phyloP scores from a whole-genome alignment of 805 yeast species.

The Priceomyces haplophilus region DNA sequence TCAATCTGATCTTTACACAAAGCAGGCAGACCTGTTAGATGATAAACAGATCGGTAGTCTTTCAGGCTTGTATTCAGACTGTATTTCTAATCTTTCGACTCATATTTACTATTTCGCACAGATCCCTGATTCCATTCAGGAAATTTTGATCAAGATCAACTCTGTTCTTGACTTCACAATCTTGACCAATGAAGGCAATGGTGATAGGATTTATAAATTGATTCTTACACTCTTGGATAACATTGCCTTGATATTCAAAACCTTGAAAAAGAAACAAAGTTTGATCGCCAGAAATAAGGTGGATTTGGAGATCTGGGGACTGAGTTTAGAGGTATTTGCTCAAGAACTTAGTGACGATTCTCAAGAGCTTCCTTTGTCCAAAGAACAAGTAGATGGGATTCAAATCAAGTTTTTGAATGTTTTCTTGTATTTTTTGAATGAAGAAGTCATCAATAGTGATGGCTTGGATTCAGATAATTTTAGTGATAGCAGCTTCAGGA shows the following conservation, averaged over 20 bases:
- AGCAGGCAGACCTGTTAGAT: slow-evolving; percentile 18
- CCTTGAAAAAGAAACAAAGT: slow-evolving; percentile 30
- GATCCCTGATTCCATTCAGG: slow-evolving; percentile 74
- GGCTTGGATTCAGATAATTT: slow-evolving; percentile 12
- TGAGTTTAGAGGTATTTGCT: slow-evolving; percentile 31
- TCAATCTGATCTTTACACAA: slow-evolving; percentile 38
- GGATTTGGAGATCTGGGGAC: slow-evolving; percentile 43
- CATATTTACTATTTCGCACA: slow-evolving; percentile 88
- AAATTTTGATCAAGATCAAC: slow-evolving; percentile 50
- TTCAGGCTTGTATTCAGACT: slow-evolving; percentile 46
- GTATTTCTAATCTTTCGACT: slow-evolving; percentile 67
- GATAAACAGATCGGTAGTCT: slow-evolving; percentile 26
- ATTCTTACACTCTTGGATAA: slow-evolving; percentile 29
- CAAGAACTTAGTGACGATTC: slow-evolving; percentile 13
- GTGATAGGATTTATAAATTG: slow-evolving; percentile 16
- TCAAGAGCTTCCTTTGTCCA: slow-evolving; percentile 14
- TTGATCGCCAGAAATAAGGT: slow-evolving; percentile 43
- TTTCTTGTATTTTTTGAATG: slow-evolving; percentile 32
- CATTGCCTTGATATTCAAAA: slow-evolving; percentile 28
- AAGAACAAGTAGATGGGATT: slow-evolving; percentile 25
- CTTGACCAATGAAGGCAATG: slow-evolving; percentile 7
- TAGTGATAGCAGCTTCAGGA: slow-evolving; percentile 6
- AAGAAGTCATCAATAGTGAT: slow-evolving; percentile 23
- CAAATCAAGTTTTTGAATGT: slow-evolving; percentile 41
- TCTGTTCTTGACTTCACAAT: slow-evolving; percentile 20